Evolutionary conservation across 2,329 filamentous ascomycete species (phyloP), one percentile per base, ranked within the genome.

Genomic region (Claviceps citrina): DNA sequence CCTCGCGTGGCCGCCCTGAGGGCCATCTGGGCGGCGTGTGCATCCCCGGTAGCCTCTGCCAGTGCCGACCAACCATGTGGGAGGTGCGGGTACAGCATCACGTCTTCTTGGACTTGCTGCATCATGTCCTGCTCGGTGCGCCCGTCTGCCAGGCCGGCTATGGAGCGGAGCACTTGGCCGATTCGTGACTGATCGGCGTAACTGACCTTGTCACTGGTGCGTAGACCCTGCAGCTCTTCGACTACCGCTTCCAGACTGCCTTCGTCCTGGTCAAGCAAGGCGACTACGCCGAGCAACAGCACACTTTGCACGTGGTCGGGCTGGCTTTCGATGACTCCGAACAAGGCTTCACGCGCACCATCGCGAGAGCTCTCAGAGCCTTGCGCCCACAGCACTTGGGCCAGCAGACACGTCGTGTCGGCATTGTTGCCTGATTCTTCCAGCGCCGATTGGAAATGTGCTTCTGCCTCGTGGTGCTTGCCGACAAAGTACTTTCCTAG

Each of bases 301-400:
- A 93, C 75, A 0, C 85, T 81, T 46, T 79, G 80, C 1, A 93
- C 73, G 48, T 96, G 86, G 1, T 78, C 73, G 0, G 84, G 75
- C 37, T 81, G 64, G 38, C 67, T 70, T 50, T 87, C 84, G 10
- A 94, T 78, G 27, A 82, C 78, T 12, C 78, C 78, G 51, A 94
- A 89, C 1, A 98, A 69, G 46, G 84, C 74, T 39, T 82, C 77
- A 3, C 85, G 73, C 13, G 89, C 87, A 45, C 82, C 76, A 37
- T 79, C 75, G 35, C 80, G 76, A 41, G 87, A 82, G 1, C 78
- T 70, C 6, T 80, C 74, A 0, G 78, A 76, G 7, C 84, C 86
- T 47, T 84, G 85, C 0, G 87, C 87, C 89, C 91, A 98, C 0
- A 96, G 70, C 0, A 96, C 83, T 59, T 96, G 85, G 0, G 87